phyloP scores from a whole-genome alignment of 108 stramenopile genomes.

The Cyclotella sp. region DNA sequence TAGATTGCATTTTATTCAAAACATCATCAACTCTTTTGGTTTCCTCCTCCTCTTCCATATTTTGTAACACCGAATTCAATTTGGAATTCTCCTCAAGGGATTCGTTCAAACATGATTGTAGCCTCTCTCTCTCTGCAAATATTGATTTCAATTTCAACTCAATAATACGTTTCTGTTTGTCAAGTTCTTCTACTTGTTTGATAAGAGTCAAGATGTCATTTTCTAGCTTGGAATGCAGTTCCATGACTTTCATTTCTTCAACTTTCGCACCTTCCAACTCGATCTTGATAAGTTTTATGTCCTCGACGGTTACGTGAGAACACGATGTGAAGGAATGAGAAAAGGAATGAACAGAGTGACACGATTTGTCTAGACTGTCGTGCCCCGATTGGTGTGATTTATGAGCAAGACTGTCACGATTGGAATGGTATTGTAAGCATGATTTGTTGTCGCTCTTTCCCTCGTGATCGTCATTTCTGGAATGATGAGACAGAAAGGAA shows the following conservation, averaged over 20 bases:
- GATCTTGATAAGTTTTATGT: constrained; percentile 12
- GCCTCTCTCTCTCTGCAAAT: constrained; percentile 19
- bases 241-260: constrained; percentile 32
- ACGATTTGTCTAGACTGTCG: background rate
- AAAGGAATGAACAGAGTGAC: background rate
- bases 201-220: constrained; percentile 15
- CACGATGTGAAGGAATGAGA: background rate
- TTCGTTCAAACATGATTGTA: constrained; percentile 9
- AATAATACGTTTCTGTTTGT: constrained; percentile 10
- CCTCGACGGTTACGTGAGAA: constrained; percentile 20
- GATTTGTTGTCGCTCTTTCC: background rate
- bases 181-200: background rate
- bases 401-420: background rate
- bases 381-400: constrained; percentile 1
- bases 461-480: background rate
- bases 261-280: constrained; percentile 22
- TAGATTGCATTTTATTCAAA: constrained; percentile 45
- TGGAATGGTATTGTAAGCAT: background rate
- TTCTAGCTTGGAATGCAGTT: constrained; percentile 19
- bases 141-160: constrained; percentile 16
- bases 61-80: constrained; percentile 15
- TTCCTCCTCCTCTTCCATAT: constrained; percentile 36
- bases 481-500: background rate
- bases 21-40: constrained; percentile 38
- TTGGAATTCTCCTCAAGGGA: constrained; percentile 30